These are phyloP conservation scores for Lanzia echinophila DNA, from an alignment of 2,329 filamentous ascomycete genomes.

Conservation along the genomic window DNA sequence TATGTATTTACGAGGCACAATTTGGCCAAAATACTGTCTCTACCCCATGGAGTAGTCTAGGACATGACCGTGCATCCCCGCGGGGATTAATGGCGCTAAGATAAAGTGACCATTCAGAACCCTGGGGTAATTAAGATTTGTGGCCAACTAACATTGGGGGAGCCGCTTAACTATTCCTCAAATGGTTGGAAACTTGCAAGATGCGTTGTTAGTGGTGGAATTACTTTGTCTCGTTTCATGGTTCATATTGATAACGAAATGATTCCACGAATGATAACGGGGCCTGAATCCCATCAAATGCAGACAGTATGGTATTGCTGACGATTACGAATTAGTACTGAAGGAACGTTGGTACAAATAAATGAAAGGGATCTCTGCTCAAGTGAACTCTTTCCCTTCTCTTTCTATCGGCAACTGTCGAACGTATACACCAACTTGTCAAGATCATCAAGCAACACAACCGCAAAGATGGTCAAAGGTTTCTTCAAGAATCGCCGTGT, in stretches of 20 bases:
- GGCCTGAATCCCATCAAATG: background rate
- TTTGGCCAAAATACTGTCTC: background rate
- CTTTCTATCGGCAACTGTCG: constrained; percentile 4
- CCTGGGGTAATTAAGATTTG: constrained; percentile 1
- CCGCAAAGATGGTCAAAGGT: constrained; percentile 8
- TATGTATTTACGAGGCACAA: background rate
- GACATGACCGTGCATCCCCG: background rate
- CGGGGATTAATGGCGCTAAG: constrained; percentile 3
- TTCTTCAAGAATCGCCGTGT: constrained; percentile 23
- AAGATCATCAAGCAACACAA: background rate
- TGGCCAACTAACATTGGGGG: background rate
- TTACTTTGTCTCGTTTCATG: background rate
- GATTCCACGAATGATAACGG: constrained; percentile 5
- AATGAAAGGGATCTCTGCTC: background rate
- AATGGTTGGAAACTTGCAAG: background rate
- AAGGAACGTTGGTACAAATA: background rate
- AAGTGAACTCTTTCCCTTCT: background rate
- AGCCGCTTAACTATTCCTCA: constrained; percentile 2
- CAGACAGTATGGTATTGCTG: background rate
- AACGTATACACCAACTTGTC: background rate
- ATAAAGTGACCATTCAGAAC: background rate
- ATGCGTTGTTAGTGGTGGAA: constrained; percentile 8
- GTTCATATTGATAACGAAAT: background rate
- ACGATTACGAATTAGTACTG: background rate
- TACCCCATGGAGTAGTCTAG: constrained; percentile 9